Conservation (phyloP, 176 grass and related monocot genomes). For the Oryza punctata region DNA sequence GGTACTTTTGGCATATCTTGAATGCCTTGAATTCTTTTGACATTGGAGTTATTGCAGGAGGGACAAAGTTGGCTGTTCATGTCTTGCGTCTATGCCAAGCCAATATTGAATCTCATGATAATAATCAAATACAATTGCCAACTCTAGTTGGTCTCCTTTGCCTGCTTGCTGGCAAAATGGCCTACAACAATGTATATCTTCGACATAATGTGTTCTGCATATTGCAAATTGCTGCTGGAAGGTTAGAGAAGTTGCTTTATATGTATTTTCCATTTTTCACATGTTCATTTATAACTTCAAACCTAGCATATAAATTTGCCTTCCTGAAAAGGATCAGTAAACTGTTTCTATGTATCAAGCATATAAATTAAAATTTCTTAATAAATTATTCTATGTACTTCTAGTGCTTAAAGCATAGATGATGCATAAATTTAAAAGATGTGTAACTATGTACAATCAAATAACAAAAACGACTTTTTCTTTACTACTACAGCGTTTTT, state of each 20-base stretch:
- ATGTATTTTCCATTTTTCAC: slow-evolving; percentile 33
- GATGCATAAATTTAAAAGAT: neutral
- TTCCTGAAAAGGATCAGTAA: slow-evolving; percentile 5
- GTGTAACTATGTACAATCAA: neutral
- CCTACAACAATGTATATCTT: slow-evolving; percentile 89
- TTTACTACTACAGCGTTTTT: neutral
- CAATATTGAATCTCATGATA: slow-evolving; percentile 48
- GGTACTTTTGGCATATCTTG: slow-evolving; percentile 30
- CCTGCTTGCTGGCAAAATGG: slow-evolving; percentile 73
- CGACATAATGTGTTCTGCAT: slow-evolving; percentile 96
- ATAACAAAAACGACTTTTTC: neutral
- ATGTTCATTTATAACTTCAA: slow-evolving; percentile 25
- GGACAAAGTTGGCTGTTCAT: slow-evolving; percentile 79
- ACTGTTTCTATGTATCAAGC: neutral
- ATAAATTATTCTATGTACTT: neutral
- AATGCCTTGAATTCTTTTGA: slow-evolving; percentile 41
- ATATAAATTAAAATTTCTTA: neutral
- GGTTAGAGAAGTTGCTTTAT: slow-evolving; percentile 58
- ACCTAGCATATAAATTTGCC: neutral
- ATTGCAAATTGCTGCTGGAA: slow-evolving; percentile 89
- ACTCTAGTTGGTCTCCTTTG: slow-evolving; percentile 72
- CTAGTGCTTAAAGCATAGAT: neutral
- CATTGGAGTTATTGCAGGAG: slow-evolving; percentile 60
- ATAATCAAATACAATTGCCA: slow-evolving; percentile 60
- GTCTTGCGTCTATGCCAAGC: slow-evolving; percentile 79